Percentiles rank a stretch among this genome's conserved stretches.
phyloP scores from a whole-genome alignment of 805 yeast species.

The Pichia rugopelliculosa region DNA sequence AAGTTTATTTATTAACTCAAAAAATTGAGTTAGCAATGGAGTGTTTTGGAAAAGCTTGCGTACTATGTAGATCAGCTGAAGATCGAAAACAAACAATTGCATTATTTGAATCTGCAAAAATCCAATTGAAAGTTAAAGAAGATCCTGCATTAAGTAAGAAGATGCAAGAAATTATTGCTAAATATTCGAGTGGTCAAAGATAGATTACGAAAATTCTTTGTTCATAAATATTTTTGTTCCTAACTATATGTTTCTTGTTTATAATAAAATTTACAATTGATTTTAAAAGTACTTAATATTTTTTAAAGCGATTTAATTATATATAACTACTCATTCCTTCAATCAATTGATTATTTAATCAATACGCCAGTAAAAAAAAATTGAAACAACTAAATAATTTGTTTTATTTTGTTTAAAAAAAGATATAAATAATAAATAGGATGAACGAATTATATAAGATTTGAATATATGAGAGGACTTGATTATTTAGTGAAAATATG shows the following conservation, averaged over 20 bases:
- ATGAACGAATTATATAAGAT: neutral
- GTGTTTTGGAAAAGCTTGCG: conserved; percentile 76
- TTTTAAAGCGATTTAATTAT: neutral
- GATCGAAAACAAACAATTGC: conserved; percentile 89
- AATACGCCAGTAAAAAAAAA: neutral
- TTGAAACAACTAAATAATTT: neutral
- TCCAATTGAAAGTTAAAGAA: conserved; percentile 70
- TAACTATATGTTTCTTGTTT: neutral
- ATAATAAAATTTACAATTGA: neutral
- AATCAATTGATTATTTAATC: neutral
- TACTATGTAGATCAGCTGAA: conserved; percentile 72
- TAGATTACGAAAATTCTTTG: neutral
- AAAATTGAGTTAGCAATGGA: conserved; percentile 73
- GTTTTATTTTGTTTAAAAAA: neutral
- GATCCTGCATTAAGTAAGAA: conserved; percentile 61
- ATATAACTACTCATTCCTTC: neutral
- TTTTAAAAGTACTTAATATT: neutral
- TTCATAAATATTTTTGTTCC: neutral
- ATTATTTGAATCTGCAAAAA: conserved; percentile 86
- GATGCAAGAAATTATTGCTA: conserved; percentile 51
- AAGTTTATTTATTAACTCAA: conserved; percentile 77
- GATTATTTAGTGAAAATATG: conserved; percentile 69
- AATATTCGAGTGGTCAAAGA: conserved; percentile 1
- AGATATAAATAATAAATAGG: neutral
- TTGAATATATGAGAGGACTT: neutral